Conservation (phyloP, 805 yeast species). For the Clavispora vitiphila region DNA sequence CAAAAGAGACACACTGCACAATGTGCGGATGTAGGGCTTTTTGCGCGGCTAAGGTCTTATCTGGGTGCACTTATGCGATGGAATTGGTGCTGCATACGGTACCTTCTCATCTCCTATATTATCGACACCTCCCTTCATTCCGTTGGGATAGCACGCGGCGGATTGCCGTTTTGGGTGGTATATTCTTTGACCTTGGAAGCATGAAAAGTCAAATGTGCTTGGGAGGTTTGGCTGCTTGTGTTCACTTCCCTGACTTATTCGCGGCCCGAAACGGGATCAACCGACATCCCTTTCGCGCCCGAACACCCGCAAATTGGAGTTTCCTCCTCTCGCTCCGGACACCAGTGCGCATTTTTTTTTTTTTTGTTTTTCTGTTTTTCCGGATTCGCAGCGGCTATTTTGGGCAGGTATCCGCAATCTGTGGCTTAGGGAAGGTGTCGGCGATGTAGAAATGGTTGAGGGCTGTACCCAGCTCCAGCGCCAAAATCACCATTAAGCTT, state of each 20-base stretch:
- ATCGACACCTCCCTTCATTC: not conserved
- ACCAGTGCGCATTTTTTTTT: not conserved
- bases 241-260: no score
- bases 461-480: not conserved
- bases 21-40: no score
- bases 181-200: no score
- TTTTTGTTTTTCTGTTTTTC: not conserved
- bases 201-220: no score
- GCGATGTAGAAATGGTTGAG: not conserved
- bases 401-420: not conserved
- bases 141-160: not conserved
- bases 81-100: not conserved
- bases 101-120: not conserved
- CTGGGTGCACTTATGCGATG: not conserved
- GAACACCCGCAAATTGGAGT: not conserved
- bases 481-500: not conserved
- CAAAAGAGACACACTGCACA: no score
- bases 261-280: no score
- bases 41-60: not conserved
- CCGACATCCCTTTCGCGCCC: no score
- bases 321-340: not conserved
- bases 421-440: not conserved
- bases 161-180: not conserved
- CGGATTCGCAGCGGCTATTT: not conserved
- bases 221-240: no score